phyloP scores from a whole-genome alignment of 306 rosid species.

The Vachellia collinsii region DNA sequence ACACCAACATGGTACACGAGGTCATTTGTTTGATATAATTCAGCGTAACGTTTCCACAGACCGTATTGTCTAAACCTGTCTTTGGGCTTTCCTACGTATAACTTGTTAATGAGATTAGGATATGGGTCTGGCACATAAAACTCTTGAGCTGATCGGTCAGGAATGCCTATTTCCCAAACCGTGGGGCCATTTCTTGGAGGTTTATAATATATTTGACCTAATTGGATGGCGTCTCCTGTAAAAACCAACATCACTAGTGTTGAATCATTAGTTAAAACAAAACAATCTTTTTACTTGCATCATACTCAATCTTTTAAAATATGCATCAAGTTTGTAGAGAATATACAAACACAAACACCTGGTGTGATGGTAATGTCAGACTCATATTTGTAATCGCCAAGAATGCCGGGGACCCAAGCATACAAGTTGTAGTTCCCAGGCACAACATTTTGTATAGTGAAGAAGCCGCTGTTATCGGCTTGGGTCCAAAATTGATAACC shows the following conservation, averaged over 20 bases:
- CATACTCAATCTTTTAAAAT: background rate
- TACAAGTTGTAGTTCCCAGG: constrained; percentile 77
- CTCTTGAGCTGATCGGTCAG: constrained; percentile 79
- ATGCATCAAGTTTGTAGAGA: background rate
- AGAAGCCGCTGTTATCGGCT: constrained; percentile 56
- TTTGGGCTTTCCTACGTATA: constrained; percentile 39
- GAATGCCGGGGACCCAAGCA: constrained; percentile 78
- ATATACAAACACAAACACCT: constrained; percentile 38
- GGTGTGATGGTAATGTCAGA: constrained; percentile 46
- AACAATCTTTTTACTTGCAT: background rate
- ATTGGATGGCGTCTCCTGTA: constrained; percentile 38
- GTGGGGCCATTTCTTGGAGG: constrained; percentile 90
- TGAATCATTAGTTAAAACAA: background rate
- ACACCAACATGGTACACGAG: constrained; percentile 55
- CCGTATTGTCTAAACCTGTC: constrained; percentile 80
- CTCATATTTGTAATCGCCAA: constrained; percentile 75
- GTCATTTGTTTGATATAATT: constrained; percentile 53
- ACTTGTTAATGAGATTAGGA: constrained; percentile 63
- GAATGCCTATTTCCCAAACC: constrained; percentile 91
- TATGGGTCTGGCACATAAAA: constrained; percentile 74
- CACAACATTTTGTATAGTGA: constrained; percentile 56
- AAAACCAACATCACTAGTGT: background rate
- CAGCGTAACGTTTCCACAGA: constrained; percentile 67
- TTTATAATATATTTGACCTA: constrained; percentile 38
- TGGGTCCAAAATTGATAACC: constrained; percentile 91